Evolutionary conservation across 2,329 filamentous ascomycete species (phyloP), one percentile per base, ranked within the genome.

Genomic region (Fusarium bactridioides): DNA sequence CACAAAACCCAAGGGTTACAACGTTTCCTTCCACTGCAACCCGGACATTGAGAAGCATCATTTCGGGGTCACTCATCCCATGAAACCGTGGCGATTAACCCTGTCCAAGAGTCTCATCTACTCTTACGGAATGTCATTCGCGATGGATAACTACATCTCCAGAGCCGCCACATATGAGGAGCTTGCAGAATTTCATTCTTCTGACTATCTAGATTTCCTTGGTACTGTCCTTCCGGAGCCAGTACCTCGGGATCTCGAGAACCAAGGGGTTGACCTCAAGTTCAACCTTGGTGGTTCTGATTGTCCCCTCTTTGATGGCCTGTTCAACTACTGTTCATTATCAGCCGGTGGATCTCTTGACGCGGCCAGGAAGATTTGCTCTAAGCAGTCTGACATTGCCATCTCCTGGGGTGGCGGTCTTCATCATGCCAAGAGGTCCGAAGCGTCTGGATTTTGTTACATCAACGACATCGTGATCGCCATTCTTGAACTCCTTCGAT

Each of bases 61-160:
- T 82, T 99, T 99, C 81, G 96, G 96, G 74, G 92, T 94, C 83
- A 95, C 94, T 15, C 96, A 99, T 85, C 96, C 96, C 25, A 99
- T 99, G 96, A 99, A 99, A 82, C 96, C 96, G 66, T 98, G 96
- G 95, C 93, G 96, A 40, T 85, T 99, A 72, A 98, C 95, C 21
- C 88, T 99, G 61, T 97, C 96, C 63, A 98, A 99, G 82, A 94
- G 96, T 77, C 89, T 99, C 51, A 94, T 99, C 72, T 92, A 97
- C 79, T 93, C 94, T 3, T 98, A 98, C 81, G 96, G 96, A 74
- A 94, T 99, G 88, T 94, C 97, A 77, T 93, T 95, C 78, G 94
- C 94, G 70, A 98, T 99, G 96, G 94, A 98, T 82, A 92, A 95
- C 73, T 98, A 97, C 82, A 88, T 94, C 57, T 90, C 95, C 29